Percentiles rank a stretch among this genome's conserved stretches.
Conservation (phyloP, 176 grass and related monocot species). For the Neostapfia colusana region DNA sequence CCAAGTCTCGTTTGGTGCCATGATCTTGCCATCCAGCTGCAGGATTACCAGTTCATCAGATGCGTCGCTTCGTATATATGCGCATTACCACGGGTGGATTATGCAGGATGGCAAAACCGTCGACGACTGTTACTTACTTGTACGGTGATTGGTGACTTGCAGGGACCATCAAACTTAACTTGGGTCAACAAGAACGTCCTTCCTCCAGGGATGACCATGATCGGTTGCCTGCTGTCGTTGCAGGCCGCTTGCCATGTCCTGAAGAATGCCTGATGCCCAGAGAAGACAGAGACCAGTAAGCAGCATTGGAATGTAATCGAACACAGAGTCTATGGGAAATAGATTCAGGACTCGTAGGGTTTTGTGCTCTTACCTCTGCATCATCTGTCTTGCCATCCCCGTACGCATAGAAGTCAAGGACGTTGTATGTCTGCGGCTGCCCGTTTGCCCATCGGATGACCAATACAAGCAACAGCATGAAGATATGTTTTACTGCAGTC, state of each 20-base stretch:
- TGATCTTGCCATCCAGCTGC: constrained; percentile 59
- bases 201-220: constrained; percentile 44
- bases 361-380: constrained; percentile 32
- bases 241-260: constrained; percentile 55
- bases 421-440: constrained; percentile 26
- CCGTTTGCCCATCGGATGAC: background rate
- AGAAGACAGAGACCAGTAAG: background rate
- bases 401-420: constrained; percentile 40
- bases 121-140: constrained; percentile 49
- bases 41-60: constrained; percentile 16
- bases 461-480: constrained; percentile 30
- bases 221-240: background rate
- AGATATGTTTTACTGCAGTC: background rate
- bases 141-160: constrained; percentile 41
- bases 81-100: background rate
- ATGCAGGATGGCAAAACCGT: background rate
- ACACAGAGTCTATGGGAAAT: background rate
- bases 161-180: constrained; percentile 43
- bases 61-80: too few species aligned
- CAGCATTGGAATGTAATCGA: background rate
- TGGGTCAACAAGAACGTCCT: constrained; percentile 45
- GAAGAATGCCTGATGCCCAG: constrained; percentile 42
- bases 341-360: background rate
- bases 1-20: constrained; percentile 55
- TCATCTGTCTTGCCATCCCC: constrained; percentile 58